These are phyloP conservation scores for Candida anglica DNA, from an alignment of 805 yeast genomes.

Conservation along the genomic window DNA sequence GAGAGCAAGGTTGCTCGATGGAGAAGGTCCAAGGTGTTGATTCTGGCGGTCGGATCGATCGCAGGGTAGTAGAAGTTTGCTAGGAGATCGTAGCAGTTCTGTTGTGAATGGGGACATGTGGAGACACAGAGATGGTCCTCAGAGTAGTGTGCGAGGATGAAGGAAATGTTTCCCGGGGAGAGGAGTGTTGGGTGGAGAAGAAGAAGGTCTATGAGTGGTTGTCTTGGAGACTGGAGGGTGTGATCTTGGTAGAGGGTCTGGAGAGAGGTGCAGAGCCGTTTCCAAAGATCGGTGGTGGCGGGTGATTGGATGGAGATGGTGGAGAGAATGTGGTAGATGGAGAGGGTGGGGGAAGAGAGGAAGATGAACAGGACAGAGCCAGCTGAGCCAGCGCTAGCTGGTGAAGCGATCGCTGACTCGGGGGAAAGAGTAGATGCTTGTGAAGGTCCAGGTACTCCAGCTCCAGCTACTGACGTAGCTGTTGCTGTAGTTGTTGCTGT, in stretches of 20 bases:
- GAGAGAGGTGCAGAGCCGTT: slow-evolving; percentile 30
- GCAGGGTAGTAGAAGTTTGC: slow-evolving; percentile 35
- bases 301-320: slow-evolving; percentile 17
- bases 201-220: slow-evolving; percentile 38
- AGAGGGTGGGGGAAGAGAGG: slow-evolving; percentile 37
- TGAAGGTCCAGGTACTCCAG: too few relatives aligned
- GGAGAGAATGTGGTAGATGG: slow-evolving; percentile 38
- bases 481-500: too few relatives aligned
- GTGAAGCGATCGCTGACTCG: neutral
- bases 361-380: slow-evolving; percentile 23
- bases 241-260: slow-evolving; percentile 21
- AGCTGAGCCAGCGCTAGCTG: neutral
- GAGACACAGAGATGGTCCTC: slow-evolving; percentile 49
- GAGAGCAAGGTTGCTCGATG: too few relatives aligned
- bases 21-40: slow-evolving; percentile 1
- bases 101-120: slow-evolving; percentile 49
- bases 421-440: too few relatives aligned
- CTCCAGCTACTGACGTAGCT: too few relatives aligned
- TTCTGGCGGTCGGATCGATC: slow-evolving; percentile 4
- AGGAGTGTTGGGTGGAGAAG: slow-evolving; percentile 32
- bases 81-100: slow-evolving; percentile 41
- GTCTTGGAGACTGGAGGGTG: slow-evolving; percentile 40
- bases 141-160: slow-evolving; percentile 45
- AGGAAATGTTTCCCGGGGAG: slow-evolving; percentile 32
- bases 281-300: slow-evolving; percentile 28